phyloP scores from a whole-genome alignment of 106 monocot species.

The Amphibolis antarctica region DNA sequence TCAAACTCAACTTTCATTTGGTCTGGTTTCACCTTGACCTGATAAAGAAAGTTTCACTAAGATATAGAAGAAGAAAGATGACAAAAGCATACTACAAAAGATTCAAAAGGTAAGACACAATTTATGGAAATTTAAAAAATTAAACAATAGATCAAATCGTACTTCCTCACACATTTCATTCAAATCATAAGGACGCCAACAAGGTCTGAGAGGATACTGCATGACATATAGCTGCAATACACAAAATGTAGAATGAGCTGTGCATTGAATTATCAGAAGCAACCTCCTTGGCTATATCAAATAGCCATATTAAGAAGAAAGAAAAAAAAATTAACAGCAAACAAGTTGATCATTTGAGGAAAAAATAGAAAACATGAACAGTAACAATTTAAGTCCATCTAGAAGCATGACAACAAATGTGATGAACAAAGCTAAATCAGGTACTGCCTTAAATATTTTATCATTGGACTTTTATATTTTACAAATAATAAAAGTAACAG shows the following conservation, averaged over 20 bases:
- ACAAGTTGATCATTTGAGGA: too few relatives aligned
- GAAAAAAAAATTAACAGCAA: too few relatives aligned
- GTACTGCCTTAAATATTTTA: too few relatives aligned
- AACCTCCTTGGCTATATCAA: neutral
- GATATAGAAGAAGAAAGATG: neutral
- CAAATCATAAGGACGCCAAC: conserved; percentile 20
- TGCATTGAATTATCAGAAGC: neutral
- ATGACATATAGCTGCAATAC: conserved; percentile 18
- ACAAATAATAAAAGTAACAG: too few relatives aligned
- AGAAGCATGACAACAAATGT: too few relatives aligned
- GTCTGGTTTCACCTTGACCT: conserved; percentile 18
- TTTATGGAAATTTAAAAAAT: neutral
- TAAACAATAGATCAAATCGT: neutral
- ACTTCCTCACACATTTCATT: conserved; percentile 16
- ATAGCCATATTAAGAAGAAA: neutral
- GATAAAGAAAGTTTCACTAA: neutral
- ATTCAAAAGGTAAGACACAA: neutral
- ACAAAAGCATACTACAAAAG: too few relatives aligned
- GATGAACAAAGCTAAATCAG: too few relatives aligned
- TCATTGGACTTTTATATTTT: too few relatives aligned
- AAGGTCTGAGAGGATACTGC: conserved; percentile 24
- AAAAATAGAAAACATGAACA: too few relatives aligned
- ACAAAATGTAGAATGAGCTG: too few relatives aligned
- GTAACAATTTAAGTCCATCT: too few relatives aligned
- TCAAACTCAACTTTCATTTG: conserved; percentile 18